phyloP scores from a whole-genome alignment of 2,329 filamentous ascomycete genomes.

The Penicillium decumbens region DNA sequence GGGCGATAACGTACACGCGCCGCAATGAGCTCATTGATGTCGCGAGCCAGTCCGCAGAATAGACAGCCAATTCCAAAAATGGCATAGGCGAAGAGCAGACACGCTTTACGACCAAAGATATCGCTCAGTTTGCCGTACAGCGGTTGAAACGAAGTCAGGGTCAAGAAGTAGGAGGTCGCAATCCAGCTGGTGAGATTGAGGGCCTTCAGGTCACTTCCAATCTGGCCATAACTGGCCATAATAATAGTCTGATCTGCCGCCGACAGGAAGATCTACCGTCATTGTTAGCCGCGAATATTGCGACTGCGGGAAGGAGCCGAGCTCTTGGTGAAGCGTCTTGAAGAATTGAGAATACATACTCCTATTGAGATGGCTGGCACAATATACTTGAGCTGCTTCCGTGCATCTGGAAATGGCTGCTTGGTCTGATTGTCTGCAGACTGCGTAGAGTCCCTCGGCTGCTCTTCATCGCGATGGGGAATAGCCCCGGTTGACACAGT shows the following conservation, averaged over 20 bases:
- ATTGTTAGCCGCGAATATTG: constrained; percentile 12
- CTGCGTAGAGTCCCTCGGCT: constrained; percentile 8
- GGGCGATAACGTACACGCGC: constrained; percentile 46
- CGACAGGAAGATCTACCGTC: constrained; percentile 62
- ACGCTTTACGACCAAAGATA: constrained; percentile 53
- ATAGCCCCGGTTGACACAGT: constrained; percentile 24
- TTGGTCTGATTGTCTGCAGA: constrained; percentile 22
- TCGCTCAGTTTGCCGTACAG: constrained; percentile 57
- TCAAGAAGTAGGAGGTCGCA: constrained; percentile 66
- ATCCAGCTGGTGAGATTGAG: constrained; percentile 74
- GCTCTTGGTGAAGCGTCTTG: background rate
- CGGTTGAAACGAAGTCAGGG: constrained; percentile 69
- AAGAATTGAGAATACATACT: constrained; percentile 41
- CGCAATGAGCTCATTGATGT: constrained; percentile 62
- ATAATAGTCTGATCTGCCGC: constrained; percentile 74
- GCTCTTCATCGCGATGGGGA: constrained; percentile 21
- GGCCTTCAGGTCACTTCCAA: constrained; percentile 69
- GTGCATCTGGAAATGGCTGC: constrained; percentile 43
- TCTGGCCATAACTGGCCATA: constrained; percentile 71
- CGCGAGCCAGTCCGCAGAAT: constrained; percentile 56
- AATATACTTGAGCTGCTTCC: constrained; percentile 52
- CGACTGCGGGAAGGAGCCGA: background rate
- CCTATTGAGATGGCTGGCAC: constrained; percentile 59
- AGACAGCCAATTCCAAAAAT: constrained; percentile 49
- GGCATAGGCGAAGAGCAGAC: constrained; percentile 49